phyloP scores from a whole-genome alignment of 2,329 filamentous ascomycete genomes.

The Monosporascus sp. region DNA sequence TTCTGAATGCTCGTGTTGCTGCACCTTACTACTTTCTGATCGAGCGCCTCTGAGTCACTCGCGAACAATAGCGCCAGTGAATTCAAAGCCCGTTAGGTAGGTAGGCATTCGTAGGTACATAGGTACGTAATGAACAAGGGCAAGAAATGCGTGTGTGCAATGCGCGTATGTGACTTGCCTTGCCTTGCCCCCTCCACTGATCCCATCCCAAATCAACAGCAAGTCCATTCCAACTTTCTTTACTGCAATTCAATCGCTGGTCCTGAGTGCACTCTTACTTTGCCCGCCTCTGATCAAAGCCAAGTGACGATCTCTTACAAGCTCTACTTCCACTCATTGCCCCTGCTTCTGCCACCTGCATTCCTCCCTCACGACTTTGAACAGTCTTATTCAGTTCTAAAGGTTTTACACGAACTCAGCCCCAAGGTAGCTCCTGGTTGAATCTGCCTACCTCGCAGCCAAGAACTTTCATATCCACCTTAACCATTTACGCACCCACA shows the following conservation, averaged over 20 bases:
- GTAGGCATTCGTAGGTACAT: not conserved
- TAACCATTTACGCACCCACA: too few relatives aligned
- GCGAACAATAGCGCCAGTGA: too few relatives aligned
- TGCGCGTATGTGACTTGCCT: too few relatives aligned
- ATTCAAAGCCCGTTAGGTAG: not conserved
- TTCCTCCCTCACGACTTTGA: too few relatives aligned
- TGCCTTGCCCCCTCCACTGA: too few relatives aligned
- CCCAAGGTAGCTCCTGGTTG: slow-evolving; percentile 6
- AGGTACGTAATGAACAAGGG: slow-evolving; percentile 1
- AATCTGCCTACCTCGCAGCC: slow-evolving; percentile 3
- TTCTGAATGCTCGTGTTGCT: too few relatives aligned
- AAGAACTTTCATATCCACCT: not conserved
- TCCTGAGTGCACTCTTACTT: not conserved
- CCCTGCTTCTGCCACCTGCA: too few relatives aligned
- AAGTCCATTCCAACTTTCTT: not conserved
- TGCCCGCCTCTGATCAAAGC: not conserved
- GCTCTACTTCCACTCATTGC: not conserved
- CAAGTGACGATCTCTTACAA: not conserved
- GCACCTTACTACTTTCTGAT: too few relatives aligned
- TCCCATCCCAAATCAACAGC: too few relatives aligned
- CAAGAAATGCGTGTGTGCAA: not conserved
- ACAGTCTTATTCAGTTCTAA: too few relatives aligned
- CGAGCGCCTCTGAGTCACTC: not conserved
- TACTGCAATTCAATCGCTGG: not conserved
- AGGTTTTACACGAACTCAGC: too few relatives aligned